A percentile compares a stretch with the other conserved stretches of the same genome.
phyloP scores from a whole-genome alignment of 2,329 filamentous ascomycete genomes.

The Venturia asperata region DNA sequence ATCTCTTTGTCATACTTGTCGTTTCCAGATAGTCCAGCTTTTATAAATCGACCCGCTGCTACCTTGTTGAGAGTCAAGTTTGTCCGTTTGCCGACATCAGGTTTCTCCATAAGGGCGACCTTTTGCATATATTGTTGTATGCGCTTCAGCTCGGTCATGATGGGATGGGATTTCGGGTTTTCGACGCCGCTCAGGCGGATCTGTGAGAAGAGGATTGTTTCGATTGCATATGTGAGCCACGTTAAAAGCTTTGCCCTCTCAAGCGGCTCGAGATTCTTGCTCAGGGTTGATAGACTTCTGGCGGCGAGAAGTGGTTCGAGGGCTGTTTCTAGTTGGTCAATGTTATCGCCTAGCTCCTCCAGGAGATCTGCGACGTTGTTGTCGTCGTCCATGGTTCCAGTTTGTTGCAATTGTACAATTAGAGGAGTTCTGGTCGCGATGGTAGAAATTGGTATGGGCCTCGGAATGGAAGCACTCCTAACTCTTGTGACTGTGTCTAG shows the following conservation, averaged over 20 bases:
- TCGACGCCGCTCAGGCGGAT: constrained; percentile 66
- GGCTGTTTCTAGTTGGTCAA: constrained; percentile 69
- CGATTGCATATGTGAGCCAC: constrained; percentile 79
- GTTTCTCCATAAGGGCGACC: constrained; percentile 68
- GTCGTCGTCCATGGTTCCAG: constrained; percentile 7
- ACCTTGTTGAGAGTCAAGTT: constrained; percentile 30
- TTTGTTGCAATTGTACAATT: background rate
- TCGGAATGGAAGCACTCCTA: too few species aligned
- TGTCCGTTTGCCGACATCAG: constrained; percentile 58
- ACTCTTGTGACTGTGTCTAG: too few species aligned
- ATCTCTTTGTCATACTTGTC: constrained; percentile 12
- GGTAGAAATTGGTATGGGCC: background rate
- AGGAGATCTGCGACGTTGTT: constrained; percentile 42
- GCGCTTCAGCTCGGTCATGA: constrained; percentile 78
- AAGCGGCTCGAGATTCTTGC: constrained; percentile 77
- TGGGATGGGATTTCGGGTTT: constrained; percentile 53
- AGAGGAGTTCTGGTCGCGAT: background rate
- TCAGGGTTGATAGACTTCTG: constrained; percentile 53
- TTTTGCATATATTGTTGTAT: constrained; percentile 90
- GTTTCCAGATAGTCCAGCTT: constrained; percentile 18
- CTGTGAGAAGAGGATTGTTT: constrained; percentile 80
- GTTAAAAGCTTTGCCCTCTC: constrained; percentile 93
- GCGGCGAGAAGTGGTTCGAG: constrained; percentile 66
- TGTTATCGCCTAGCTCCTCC: constrained; percentile 66
- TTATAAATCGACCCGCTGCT: constrained; percentile 19